These are phyloP conservation scores for Eucalyptus urophylla DNA, from an alignment of 345 rosid genomes.

Conservation along the genomic window DNA sequence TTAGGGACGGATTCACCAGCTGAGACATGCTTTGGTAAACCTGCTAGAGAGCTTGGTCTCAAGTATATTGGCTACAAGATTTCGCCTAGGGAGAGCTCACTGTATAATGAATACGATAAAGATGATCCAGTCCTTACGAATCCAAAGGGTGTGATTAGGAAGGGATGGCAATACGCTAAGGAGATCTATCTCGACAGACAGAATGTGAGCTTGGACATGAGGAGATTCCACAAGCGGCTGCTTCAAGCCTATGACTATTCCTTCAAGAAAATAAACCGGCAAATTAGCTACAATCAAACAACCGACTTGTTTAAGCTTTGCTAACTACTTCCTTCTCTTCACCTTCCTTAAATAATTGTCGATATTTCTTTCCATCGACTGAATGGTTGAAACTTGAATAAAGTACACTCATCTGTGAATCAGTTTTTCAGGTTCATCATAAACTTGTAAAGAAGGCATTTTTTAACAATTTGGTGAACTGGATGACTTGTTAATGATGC, in stretches of 20 bases:
- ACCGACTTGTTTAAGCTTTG: neutral
- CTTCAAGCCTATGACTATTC: conserved; percentile 34
- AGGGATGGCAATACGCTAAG: conserved; percentile 78
- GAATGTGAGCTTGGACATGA: conserved; percentile 40
- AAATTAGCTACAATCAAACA: neutral
- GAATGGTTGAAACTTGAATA: neutral
- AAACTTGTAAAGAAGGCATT: neutral
- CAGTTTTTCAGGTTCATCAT: neutral
- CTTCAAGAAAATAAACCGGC: neutral
- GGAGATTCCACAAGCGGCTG: conserved; percentile 43
- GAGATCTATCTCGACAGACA: conserved; percentile 58
- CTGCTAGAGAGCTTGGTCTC: conserved; percentile 67
- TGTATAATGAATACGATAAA: conserved; percentile 38
- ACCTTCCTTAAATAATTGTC: neutral
- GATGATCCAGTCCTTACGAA: conserved; percentile 52
- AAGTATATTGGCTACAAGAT: conserved; percentile 53
- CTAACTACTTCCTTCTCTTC: neutral
- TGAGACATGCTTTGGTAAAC: conserved; percentile 62
- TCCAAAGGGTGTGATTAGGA: conserved; percentile 36
- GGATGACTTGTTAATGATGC: neutral
- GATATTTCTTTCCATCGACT: neutral
- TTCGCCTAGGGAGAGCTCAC: conserved; percentile 51
- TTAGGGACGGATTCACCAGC: conserved; percentile 85
- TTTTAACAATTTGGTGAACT: neutral
- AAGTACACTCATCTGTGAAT: neutral